These are phyloP conservation scores for Datura wrightii DNA, from an alignment of 257 asterid genomes.

Conservation along the genomic window DNA sequence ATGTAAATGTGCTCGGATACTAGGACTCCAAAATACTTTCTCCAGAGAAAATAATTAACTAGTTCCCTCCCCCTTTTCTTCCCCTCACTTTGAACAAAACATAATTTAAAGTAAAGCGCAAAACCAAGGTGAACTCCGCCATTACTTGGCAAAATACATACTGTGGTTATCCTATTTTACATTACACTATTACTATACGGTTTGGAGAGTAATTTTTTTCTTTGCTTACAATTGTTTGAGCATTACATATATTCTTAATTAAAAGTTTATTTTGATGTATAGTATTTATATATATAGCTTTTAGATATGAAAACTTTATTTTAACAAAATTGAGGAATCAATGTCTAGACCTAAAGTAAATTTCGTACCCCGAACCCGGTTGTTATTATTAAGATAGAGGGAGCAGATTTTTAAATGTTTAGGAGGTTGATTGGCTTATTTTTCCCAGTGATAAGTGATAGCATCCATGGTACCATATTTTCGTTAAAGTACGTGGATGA, in stretches of 20 bases:
- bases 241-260: background rate
- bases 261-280: background rate
- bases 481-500: no score
- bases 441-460: background rate
- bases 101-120: background rate
- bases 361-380: background rate
- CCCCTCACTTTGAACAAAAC: constrained; percentile 3
- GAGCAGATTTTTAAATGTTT: constrained; percentile 9
- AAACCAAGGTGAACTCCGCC: background rate
- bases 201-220: background rate
- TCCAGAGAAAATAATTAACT: background rate
- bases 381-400: background rate
- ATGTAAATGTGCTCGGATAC: constrained; percentile 3
- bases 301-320: background rate
- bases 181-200: background rate
- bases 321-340: background rate
- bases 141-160: constrained; percentile 11
- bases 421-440: background rate
- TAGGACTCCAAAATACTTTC: constrained; percentile 14
- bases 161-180: no score
- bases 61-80: background rate
- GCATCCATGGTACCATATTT: no score
- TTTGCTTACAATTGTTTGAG: background rate
- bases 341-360: background rate
- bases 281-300: background rate